phyloP scores from a whole-genome alignment of 2,329 filamentous ascomycete species.

The Xylaria digitata region DNA sequence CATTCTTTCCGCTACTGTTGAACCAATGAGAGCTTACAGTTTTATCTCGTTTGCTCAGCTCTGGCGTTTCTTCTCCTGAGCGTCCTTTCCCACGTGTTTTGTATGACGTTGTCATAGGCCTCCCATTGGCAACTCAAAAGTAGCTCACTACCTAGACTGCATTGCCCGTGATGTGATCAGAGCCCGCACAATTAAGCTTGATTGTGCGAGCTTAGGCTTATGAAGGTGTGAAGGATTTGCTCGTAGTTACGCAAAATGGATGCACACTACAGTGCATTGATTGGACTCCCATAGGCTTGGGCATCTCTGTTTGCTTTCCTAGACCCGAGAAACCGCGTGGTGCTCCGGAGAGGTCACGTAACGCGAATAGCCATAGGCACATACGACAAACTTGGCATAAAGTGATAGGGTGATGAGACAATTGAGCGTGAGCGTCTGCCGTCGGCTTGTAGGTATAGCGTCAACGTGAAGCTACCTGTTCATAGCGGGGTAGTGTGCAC shows the following conservation, averaged over 20 bases:
- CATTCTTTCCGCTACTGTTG: background rate
- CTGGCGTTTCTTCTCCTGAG: background rate
- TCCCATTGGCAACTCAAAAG: background rate
- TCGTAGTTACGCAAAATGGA: background rate
- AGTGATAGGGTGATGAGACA: no score
- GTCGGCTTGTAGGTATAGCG: no score
- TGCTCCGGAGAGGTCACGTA: no score
- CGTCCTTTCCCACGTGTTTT: background rate
- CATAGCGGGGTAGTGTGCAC: no score
- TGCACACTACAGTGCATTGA: background rate
- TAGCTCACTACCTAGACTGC: background rate
- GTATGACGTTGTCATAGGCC: constrained; percentile 5
- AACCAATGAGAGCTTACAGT: background rate
- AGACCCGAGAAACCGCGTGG: no score
- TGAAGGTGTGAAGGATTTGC: constrained; percentile 9
- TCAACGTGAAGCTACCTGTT: no score
- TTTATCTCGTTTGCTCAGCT: background rate
- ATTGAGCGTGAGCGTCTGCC: no score
- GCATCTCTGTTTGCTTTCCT: no score
- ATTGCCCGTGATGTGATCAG: background rate
- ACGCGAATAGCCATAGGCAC: no score
- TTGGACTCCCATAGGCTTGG: background rate
- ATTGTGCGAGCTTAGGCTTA: background rate
- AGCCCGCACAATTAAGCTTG: constrained; percentile 2
- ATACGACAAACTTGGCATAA: no score